Base-by-base conservation (phyloP, 176 grass and related monocot genomes). In the Oryza rufipogon region DNA sequence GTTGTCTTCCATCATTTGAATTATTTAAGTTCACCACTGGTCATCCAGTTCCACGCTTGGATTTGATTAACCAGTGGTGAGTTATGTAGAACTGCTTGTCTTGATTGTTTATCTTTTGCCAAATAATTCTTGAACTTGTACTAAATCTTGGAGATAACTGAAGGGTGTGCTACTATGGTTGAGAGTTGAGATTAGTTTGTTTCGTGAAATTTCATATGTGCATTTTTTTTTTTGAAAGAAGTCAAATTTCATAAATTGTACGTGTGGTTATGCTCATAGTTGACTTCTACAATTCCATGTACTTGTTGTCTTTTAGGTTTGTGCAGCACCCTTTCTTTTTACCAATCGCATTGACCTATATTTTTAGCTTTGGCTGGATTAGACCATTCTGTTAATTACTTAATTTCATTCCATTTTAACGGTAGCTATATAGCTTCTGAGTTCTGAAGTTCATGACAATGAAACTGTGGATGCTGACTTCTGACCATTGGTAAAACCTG, bases 391-490 rank as follows among this genome's bases (percentile, higher is more conserved):
- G 68, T 48, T 60, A 78, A 65, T 26, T 41, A 41, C 39, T 41
- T 41, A 41, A 6, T 41, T 44, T 60, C 58, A 67, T 45, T 86
- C 32, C 20, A 48, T 74, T 39, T 74, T 73, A 78, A 68, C 30
- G 60, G 84, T 68, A 83, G 74, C 79, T 58, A 78, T 47, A 86
- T 83, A 83, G 60, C 56, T 36, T 72, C 60, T 74, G 36, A 25
- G 82, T 36, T 72, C 47, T 68, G 26, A 25, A 86, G 56, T 83
- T 86, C 26, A 63, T 79, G 79, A 73, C 58, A 86, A 34, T 60
- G 61, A 79, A 73, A 82, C 38, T 74, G 10, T 44, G 69, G 69
- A 78, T 42, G 67, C 64, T 6, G 64, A 87, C 60, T 30, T 77
- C 34, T 82, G 68, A 36, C 46, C 72, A 25, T 25, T 72, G 32